Evolutionary conservation across 768 basidiomycete species (phyloP).

Genomic region (Daedaleopsis sinensis): DNA sequence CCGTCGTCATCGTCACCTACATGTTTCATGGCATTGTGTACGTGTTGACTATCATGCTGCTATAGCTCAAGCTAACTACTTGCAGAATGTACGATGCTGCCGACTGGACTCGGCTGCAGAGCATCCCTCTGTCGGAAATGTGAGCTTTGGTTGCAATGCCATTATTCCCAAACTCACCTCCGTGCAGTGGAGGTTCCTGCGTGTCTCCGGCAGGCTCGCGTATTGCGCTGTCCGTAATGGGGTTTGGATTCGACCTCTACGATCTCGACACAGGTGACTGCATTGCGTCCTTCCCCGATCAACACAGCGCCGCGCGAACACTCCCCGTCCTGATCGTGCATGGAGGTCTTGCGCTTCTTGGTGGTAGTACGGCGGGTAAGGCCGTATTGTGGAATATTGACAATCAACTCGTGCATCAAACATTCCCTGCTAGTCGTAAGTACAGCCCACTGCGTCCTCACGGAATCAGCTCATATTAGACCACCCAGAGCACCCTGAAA

Average conservation of each 20-base stretch:
- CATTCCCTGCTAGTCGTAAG: neutral
- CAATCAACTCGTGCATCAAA: neutral
- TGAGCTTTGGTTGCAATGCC: neutral
- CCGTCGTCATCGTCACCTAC: neutral
- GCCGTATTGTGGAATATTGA: neutral
- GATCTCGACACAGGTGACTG: neutral
- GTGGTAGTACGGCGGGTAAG: neutral
- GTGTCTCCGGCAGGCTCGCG: neutral
- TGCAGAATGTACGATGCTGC: neutral
- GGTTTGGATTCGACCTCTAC: conserved; percentile 2
- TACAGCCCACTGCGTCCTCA: no score
- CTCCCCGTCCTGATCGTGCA: conserved; percentile 3
- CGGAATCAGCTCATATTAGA: no score
- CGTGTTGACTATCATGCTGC: no score
- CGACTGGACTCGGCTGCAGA: neutral
- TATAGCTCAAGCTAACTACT: neutral
- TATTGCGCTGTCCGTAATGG: neutral
- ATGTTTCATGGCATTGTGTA: conserved; percentile 3
- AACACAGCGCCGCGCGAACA: neutral
- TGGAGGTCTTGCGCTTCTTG: neutral
- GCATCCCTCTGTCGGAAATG: neutral
- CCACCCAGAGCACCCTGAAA: neutral
- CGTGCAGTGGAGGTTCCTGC: neutral
- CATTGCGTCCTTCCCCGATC: neutral
- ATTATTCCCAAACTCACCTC: no score